Evolutionary conservation across 305 asterid genomes (phyloP).

Genomic region (Solanum hybrid): DNA sequence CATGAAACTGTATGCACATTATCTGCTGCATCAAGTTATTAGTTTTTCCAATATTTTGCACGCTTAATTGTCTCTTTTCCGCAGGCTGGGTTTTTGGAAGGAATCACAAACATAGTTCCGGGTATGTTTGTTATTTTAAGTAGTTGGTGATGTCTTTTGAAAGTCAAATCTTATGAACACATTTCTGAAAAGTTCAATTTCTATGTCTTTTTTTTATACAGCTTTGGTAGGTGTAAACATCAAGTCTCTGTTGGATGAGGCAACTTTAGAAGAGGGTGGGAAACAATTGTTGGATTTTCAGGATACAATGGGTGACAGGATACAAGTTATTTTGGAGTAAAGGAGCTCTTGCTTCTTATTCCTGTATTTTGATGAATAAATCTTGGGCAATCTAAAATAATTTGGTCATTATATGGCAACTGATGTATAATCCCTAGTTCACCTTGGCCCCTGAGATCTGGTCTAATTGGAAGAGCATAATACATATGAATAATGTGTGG

Average conservation of each 20-base stretch:
- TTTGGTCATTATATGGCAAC: neutral
- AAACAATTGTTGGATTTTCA: constrained; percentile 68
- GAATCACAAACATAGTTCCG: constrained; percentile 73
- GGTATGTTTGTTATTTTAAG: constrained; percentile 30
- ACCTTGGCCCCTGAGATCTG: neutral
- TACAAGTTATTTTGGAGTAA: constrained; percentile 77
- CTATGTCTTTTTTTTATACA: constrained; percentile 25
- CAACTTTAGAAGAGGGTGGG: constrained; percentile 61
- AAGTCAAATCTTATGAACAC: neutral
- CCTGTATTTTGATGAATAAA: neutral
- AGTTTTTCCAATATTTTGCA: neutral
- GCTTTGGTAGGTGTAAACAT: constrained; percentile 72
- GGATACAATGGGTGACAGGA: constrained; percentile 81
- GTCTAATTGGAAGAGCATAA: neutral
- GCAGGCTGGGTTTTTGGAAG: constrained; percentile 93
- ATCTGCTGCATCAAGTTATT: neutral
- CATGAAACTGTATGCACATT: neutral
- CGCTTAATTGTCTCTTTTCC: neutral
- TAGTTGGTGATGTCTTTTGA: neutral
- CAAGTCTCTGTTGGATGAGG: constrained; percentile 61
- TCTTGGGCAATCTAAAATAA: neutral
- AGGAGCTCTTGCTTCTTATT: neutral
- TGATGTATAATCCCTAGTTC: neutral
- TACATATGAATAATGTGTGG: neutral
- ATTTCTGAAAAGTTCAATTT: neutral